Conservation (phyloP, 257 asterid species). For the Fraxinus excelsior region DNA sequence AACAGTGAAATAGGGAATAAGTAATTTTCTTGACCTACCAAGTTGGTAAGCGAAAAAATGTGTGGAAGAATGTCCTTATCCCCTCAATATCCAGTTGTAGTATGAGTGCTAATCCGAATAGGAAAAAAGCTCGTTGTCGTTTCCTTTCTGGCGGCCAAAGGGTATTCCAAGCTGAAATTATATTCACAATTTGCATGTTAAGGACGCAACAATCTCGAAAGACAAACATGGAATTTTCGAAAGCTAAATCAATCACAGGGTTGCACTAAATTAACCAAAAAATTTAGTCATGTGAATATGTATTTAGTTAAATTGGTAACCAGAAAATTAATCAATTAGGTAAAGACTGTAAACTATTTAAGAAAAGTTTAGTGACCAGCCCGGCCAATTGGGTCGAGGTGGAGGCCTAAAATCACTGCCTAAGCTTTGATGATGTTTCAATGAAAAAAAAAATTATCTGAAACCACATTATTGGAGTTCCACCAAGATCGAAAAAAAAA, state of each 20-base stretch:
- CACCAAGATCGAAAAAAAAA: too few species aligned
- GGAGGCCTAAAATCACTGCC: too few species aligned
- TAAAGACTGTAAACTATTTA: too few species aligned
- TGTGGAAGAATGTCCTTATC: slow-evolving; percentile 77
- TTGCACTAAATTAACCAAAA: background rate
- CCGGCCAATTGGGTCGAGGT: background rate
- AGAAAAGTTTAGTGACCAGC: background rate
- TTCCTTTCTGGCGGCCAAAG: slow-evolving; percentile 98
- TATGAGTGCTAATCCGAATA: slow-evolving; percentile 92
- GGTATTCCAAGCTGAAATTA: slow-evolving; percentile 83
- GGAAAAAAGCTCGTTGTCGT: slow-evolving; percentile 91
- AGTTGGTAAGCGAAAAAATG: slow-evolving; percentile 83
- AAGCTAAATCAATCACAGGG: background rate
- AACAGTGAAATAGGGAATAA: background rate
- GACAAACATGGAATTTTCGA: background rate
- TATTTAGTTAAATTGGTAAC: background rate
- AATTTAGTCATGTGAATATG: background rate
- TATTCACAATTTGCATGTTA: slow-evolving; percentile 15
- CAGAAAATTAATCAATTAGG: background rate
- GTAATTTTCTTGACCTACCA: slow-evolving; percentile 48
- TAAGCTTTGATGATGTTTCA: too few species aligned
- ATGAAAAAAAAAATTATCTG: too few species aligned
- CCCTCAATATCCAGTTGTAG: slow-evolving; percentile 85
- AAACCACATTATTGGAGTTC: too few species aligned
- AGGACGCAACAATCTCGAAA: slow-evolving; percentile 1